Conservation (phyloP, 129 eudicot genomes). For the Ambrosia artemisiifolia region DNA sequence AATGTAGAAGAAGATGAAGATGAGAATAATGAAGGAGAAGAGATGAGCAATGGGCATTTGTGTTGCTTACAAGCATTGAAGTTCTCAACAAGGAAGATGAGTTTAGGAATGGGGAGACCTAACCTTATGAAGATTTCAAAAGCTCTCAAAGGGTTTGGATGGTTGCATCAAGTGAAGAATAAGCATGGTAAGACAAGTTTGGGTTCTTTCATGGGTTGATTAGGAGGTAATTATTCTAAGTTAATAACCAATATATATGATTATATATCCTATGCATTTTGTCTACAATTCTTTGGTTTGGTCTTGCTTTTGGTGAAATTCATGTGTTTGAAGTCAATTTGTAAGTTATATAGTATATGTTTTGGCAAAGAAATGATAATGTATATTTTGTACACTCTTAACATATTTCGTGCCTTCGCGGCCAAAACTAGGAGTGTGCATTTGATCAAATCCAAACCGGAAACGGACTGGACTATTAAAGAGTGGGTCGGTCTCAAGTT, state of each 20-base stretch:
- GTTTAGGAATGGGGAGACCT: constrained; percentile 77
- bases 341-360: too few species aligned
- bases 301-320: too few species aligned
- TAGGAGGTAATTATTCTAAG: constrained; percentile 7
- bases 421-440: too few species aligned
- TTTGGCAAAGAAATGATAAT: too few species aligned
- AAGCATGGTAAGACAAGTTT: constrained; percentile 52
- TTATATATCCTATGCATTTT: background rate
- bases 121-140: constrained; percentile 64
- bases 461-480: too few species aligned
- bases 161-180: constrained; percentile 61
- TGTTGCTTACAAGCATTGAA: constrained; percentile 86
- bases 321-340: too few species aligned
- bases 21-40: constrained; percentile 38
- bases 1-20: constrained; percentile 19
- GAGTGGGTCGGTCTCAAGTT: too few species aligned
- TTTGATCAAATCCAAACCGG: too few species aligned
- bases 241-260: constrained; percentile 1
- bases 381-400: too few species aligned
- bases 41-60: constrained; percentile 38
- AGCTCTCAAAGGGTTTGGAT: constrained; percentile 78
- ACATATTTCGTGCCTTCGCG: too few species aligned
- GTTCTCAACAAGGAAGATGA: constrained; percentile 83
- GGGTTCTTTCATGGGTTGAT: background rate
- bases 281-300: too few species aligned